Percentiles rank a stretch among this genome's conserved stretches.
Evolutionary conservation across 352 stramenopile genomes (phyloP).

Genomic region (Phytophthora crassamura): DNA sequence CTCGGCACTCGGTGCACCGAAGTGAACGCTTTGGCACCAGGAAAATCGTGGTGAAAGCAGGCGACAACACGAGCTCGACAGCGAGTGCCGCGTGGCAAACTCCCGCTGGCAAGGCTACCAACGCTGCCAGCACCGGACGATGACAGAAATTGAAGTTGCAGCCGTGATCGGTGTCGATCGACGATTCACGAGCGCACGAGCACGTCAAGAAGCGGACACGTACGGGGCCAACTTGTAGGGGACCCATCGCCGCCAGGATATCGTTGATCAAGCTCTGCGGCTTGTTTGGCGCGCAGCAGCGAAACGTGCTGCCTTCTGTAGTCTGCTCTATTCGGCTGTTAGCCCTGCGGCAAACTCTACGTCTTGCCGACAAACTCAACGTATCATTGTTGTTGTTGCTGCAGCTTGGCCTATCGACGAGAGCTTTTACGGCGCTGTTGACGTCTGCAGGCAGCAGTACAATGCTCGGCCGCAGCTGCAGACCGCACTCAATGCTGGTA

Average conservation of each 20-base stretch:
- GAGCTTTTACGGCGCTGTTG: no score
- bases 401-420: no score
- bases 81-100: constrained; percentile 6
- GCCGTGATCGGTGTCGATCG: constrained; percentile 8
- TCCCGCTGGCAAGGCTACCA: constrained; percentile 3
- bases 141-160: constrained; percentile 36
- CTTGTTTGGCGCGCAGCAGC: constrained; percentile 13
- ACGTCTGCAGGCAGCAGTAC: no score
- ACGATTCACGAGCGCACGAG: constrained; percentile 23
- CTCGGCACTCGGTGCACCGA: constrained; percentile 8
- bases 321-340: no score
- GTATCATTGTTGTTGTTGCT: no score
- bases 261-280: constrained; percentile 16
- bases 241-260: constrained; percentile 4
- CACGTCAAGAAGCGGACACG: constrained; percentile 22
- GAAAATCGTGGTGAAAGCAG: constrained; percentile 10
- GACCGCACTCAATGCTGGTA: no score
- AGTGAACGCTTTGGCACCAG: no score
- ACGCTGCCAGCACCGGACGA: not conserved
- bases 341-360: no score
- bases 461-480: no score
- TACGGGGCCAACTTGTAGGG: constrained; percentile 22
- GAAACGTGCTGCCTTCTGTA: constrained; percentile 23
- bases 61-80: not conserved
- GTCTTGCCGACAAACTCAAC: no score